phyloP scores from a whole-genome alignment of 2,329 filamentous ascomycete species.

The Colletotrichum scovillei region DNA sequence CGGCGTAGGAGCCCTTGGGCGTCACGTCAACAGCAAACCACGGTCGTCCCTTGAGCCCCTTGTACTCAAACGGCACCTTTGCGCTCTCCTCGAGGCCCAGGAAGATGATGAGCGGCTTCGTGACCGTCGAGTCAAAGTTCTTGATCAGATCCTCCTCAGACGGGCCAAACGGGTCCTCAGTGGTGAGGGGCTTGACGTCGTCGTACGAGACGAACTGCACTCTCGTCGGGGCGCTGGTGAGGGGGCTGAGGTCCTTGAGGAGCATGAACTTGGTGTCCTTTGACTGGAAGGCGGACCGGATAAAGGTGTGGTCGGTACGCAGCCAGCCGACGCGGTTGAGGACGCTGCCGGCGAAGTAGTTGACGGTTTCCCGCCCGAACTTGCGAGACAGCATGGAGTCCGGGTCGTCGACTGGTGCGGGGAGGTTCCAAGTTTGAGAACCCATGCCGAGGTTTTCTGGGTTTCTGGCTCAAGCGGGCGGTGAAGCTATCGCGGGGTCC shows the following conservation, averaged over 20 bases:
- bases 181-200: conserved; percentile 78
- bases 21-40: conserved; percentile 94
- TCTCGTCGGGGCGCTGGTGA: conserved; percentile 61
- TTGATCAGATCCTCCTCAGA: conserved; percentile 79
- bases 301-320: conserved; percentile 76
- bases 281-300: conserved; percentile 74
- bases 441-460: conserved; percentile 29
- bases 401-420: conserved; percentile 56
- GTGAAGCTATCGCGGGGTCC: conserved; percentile 30
- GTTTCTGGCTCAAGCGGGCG: background rate
- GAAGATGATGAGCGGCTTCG: conserved; percentile 81
- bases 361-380: conserved; percentile 83
- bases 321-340: conserved; percentile 86
- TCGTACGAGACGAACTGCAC: conserved; percentile 76
- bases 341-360: conserved; percentile 85
- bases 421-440: conserved; percentile 52
- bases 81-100: conserved; percentile 80
- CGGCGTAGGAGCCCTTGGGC: conserved; percentile 71
- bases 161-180: conserved; percentile 75
- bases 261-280: conserved; percentile 79
- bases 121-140: conserved; percentile 77
- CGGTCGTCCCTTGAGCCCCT: conserved; percentile 80
- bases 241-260: conserved; percentile 81
- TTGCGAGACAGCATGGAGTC: conserved; percentile 78
- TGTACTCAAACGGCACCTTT: conserved; percentile 65